Evolutionary conservation across 805 yeast species (phyloP), one percentile per base, ranked within the genome.

Genomic region (Saccharomycopsis amapae): DNA sequence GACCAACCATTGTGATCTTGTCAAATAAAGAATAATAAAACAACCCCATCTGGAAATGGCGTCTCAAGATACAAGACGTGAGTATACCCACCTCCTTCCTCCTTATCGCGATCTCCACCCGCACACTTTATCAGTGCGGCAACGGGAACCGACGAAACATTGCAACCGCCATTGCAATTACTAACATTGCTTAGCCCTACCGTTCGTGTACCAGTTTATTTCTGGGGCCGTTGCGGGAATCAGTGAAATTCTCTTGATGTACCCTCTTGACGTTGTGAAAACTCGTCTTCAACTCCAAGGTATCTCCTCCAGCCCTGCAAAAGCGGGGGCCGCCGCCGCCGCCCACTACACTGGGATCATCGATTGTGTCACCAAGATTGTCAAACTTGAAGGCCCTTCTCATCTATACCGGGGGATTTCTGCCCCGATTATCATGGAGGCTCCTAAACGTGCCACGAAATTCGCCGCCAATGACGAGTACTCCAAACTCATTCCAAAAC

Each of bases 401-500:
- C 73, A 93, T 52, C 74, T 90, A 48, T 90, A 90, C 68, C 80
- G 89, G 62, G 98, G 98, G 54, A 90, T 90, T 58, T 69, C 85
- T 22, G 96, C 97, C 20, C 98, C 98, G 23, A 86, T 90, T 56
- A 72, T 90, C 57, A 93, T 90, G 97, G 98, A 90, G 66, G 98
- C 97, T 13, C 97, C 97, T 53, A 90, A 90, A 72, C 80, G 98
- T 70, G 97, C 98, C 37, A 89, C 96, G 54, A 90, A 90, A 66
- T 90, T 90, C 62, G 97, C 97, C 43, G 96, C 97, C 53, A 93
- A 93, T 63, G 97, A 93, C 62, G 93, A 87, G 63, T 93, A 95
- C 83, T 90, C 95, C 44, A 81, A 82, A 64, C 64, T 88, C 55
- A 89, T 88, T 73, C 76, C 77, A 55, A 69, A 70, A 24, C 62